Conservation (phyloP, 306 rosid species). For the Prunus mira region DNA sequence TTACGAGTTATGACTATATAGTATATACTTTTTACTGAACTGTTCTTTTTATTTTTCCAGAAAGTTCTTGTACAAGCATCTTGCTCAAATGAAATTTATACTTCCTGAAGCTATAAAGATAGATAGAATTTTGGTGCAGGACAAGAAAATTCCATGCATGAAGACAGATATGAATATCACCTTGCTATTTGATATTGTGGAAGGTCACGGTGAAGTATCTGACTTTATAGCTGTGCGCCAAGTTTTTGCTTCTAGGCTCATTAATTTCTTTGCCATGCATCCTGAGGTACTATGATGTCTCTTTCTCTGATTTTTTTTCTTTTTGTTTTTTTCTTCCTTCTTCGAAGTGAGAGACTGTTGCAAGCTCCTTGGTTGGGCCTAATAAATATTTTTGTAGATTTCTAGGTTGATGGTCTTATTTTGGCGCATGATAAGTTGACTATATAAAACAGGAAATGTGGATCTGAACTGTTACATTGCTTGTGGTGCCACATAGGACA, state of each 20-base stretch:
- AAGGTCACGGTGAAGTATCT: constrained; percentile 36
- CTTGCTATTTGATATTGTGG: constrained; percentile 44
- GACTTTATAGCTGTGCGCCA: constrained; percentile 40
- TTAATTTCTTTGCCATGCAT: constrained; percentile 38
- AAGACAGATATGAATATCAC: constrained; percentile 54
- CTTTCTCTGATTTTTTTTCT: neutral
- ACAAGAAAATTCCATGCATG: constrained; percentile 55
- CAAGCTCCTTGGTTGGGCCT: constrained; percentile 1
- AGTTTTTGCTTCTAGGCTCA: constrained; percentile 50
- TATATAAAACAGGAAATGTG: neutral
- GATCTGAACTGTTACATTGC: neutral
- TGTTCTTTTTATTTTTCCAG: constrained; percentile 39
- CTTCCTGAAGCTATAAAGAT: constrained; percentile 53
- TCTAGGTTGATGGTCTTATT: neutral
- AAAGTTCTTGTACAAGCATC: constrained; percentile 47
- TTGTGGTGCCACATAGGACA: neutral
- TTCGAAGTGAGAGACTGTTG: neutral
- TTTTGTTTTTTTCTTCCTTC: neutral
- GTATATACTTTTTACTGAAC: neutral
- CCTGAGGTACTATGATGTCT: constrained; percentile 47
- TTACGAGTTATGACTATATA: too few species aligned
- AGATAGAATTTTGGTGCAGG: constrained; percentile 44
- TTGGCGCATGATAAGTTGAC: neutral
- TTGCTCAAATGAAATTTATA: constrained; percentile 61
- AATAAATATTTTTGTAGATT: neutral